These are phyloP conservation scores for Aspergillus sp. DNA, from an alignment of 2,329 filamentous ascomycete genomes.

Conservation along the genomic window DNA sequence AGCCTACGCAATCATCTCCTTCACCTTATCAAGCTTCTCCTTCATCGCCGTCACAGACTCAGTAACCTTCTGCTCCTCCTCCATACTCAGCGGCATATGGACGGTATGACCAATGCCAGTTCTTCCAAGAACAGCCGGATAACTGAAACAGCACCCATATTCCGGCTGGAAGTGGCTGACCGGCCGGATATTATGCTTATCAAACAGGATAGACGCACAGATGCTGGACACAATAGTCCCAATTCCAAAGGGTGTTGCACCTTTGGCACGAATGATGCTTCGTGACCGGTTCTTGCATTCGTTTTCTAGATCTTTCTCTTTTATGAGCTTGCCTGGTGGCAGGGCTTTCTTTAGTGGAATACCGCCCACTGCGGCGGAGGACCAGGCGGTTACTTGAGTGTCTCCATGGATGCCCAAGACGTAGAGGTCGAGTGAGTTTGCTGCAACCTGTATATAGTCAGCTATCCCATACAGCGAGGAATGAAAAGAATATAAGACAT, in stretches of 20 bases:
- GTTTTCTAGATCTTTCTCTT: slow-evolving; percentile 36
- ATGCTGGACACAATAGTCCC: slow-evolving; percentile 50
- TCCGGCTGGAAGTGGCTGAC: slow-evolving; percentile 52
- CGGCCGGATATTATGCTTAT: slow-evolving; percentile 48
- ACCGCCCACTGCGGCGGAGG: slow-evolving; percentile 44
- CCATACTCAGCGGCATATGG: slow-evolving; percentile 17
- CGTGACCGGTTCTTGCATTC: slow-evolving; percentile 51
- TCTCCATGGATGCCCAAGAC: slow-evolving; percentile 53
- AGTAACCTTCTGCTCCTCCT: slow-evolving; percentile 12
- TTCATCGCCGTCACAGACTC: background rate
- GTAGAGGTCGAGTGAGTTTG: slow-evolving; percentile 41
- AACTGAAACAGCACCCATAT: slow-evolving; percentile 50
- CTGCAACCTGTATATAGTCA: slow-evolving; percentile 24
- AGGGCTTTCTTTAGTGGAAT: slow-evolving; percentile 40
- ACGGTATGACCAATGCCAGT: slow-evolving; percentile 45
- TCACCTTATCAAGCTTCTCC: background rate
- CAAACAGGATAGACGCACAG: slow-evolving; percentile 52
- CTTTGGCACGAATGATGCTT: slow-evolving; percentile 52
- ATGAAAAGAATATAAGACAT: background rate
- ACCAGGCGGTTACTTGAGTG: slow-evolving; percentile 51
- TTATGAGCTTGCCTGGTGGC: slow-evolving; percentile 18
- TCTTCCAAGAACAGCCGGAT: slow-evolving; percentile 51
- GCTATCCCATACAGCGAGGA: background rate
- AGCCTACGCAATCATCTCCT: background rate
- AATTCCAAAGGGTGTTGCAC: slow-evolving; percentile 53